These are phyloP conservation scores for Exutisphaerella laricina DNA, from an alignment of 2,329 filamentous ascomycete species.

Conservation along the genomic window DNA sequence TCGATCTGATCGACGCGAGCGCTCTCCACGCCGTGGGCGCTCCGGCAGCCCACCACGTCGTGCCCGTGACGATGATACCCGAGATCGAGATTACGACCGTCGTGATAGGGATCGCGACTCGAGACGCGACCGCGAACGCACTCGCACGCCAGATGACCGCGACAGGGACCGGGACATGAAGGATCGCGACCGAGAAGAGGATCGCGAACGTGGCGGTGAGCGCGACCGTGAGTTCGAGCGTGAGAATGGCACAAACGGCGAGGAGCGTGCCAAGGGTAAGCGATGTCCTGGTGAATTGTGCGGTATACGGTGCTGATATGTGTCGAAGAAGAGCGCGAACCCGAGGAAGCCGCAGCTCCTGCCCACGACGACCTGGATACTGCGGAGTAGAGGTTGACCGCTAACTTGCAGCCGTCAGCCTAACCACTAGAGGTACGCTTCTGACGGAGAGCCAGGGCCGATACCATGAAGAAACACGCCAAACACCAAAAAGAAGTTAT, in stretches of 20 bases:
- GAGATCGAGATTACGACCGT: constrained; percentile 62
- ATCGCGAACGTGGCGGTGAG: constrained; percentile 48
- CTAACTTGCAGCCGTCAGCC: constrained; percentile 1
- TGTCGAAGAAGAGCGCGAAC: constrained; percentile 36
- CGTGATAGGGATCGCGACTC: constrained; percentile 36
- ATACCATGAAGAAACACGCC: background rate
- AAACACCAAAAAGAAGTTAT: background rate
- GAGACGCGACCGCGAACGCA: constrained; percentile 54
- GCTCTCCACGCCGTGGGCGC: constrained; percentile 66
- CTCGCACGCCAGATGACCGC: constrained; percentile 58
- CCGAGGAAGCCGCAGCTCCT: constrained; percentile 64
- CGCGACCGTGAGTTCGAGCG: constrained; percentile 54
- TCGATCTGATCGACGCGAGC: constrained; percentile 51
- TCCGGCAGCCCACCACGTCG: constrained; percentile 51
- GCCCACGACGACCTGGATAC: constrained; percentile 94
- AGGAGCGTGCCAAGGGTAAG: constrained; percentile 85
- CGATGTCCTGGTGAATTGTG: constrained; percentile 5
- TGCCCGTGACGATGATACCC: constrained; percentile 63
- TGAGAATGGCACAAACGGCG: constrained; percentile 47
- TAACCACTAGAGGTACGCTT: background rate
- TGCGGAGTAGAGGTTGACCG: constrained; percentile 57
- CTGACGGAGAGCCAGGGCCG: background rate
- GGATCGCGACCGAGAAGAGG: constrained; percentile 42
- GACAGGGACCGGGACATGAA: constrained; percentile 59
- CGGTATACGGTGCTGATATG: constrained; percentile 25